phyloP scores from a whole-genome alignment of 495 filamentous ascomycete genomes.

The Darksidea phi region DNA sequence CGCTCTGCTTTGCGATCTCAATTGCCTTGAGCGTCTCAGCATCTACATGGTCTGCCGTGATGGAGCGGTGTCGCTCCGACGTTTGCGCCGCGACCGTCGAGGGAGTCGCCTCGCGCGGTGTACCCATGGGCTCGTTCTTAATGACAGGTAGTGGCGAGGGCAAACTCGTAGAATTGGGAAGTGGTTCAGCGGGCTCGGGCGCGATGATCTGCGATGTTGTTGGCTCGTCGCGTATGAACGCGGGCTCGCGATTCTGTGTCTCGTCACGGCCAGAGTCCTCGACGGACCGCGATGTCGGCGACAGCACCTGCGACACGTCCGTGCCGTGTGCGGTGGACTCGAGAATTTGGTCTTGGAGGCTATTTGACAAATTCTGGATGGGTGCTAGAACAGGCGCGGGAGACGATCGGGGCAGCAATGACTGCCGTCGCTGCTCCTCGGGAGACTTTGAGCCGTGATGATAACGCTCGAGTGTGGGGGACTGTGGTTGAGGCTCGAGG shows the following conservation, averaged over 20 bases:
- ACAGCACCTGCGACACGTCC: conserved; percentile 28
- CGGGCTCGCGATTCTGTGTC: conserved; percentile 30
- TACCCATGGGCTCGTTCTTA: conserved; percentile 40
- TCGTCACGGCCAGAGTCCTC: conserved; percentile 14
- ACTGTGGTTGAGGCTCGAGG: conserved; percentile 32
- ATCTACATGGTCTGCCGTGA: conserved; percentile 10
- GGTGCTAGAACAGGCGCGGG: conserved; percentile 39
- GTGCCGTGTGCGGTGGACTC: conserved; percentile 12
- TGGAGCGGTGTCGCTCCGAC: conserved; percentile 21
- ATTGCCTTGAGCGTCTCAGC: conserved; percentile 40
- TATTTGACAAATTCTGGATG: conserved; percentile 29
- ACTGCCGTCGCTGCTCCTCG: conserved; percentile 41
- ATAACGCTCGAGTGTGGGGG: conserved; percentile 45
- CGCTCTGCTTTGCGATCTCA: conserved; percentile 39
- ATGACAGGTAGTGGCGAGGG: conserved; percentile 34
- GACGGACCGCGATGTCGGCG: conserved; percentile 16
- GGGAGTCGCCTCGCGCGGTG: conserved; percentile 41
- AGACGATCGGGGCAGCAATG: conserved; percentile 22
- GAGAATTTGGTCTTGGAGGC: conserved; percentile 16
- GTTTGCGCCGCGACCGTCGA: conserved; percentile 9
- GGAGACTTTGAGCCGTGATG: conserved; percentile 43
- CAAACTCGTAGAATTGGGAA: conserved; percentile 17
- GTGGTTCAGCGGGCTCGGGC: conserved; percentile 13
- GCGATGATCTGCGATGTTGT: conserved; percentile 32
- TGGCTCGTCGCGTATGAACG: conserved; percentile 28